A percentile compares a stretch with the other conserved stretches of the same genome.
phyloP scores from a whole-genome alignment of 176 grass and related monocot genomes.

The Musa itinerans region DNA sequence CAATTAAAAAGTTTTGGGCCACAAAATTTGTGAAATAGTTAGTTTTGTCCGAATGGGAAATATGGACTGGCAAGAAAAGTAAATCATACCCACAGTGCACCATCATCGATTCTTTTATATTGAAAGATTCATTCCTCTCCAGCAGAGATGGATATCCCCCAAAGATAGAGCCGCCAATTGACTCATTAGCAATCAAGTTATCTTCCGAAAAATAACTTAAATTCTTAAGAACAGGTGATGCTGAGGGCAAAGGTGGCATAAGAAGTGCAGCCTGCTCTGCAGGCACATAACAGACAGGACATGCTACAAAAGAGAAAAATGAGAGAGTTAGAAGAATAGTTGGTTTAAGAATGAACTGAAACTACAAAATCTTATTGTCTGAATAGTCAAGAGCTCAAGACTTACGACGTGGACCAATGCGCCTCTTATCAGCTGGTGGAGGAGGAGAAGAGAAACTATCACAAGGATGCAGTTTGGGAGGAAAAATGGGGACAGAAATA shows the following conservation, averaged over 20 bases:
- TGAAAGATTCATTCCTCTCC: conserved; percentile 22
- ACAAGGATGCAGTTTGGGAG: conserved; percentile 60
- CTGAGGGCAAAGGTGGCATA: conserved; percentile 49
- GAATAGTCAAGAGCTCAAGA: conserved; percentile 12
- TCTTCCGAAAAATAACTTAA: conserved; percentile 66
- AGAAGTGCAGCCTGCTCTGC: conserved; percentile 59
- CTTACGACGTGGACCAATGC: conserved; percentile 93
- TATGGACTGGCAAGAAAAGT: not conserved
- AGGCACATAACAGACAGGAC: conserved; percentile 85
- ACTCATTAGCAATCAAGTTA: conserved; percentile 45
- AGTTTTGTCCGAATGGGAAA: not conserved
- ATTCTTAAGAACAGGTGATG: conserved; percentile 59
- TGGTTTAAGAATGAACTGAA: conserved; percentile 18
- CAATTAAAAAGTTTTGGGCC: not conserved
- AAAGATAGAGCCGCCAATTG: conserved; percentile 39
- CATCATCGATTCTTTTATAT: conserved; percentile 22
- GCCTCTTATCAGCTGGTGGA: conserved; percentile 73
- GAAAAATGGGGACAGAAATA: conserved; percentile 21
- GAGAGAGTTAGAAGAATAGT: conserved; percentile 20
- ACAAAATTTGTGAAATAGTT: not conserved
- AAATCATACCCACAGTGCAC: conserved; percentile 26
- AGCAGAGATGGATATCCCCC: conserved; percentile 17
- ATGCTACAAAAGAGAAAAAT: conserved; percentile 58
- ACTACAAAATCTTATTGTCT: conserved; percentile 1
- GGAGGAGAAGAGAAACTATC: conserved; percentile 78